phyloP scores from a whole-genome alignment of 768 basidiomycete species.

The Auriscalpium orientale region DNA sequence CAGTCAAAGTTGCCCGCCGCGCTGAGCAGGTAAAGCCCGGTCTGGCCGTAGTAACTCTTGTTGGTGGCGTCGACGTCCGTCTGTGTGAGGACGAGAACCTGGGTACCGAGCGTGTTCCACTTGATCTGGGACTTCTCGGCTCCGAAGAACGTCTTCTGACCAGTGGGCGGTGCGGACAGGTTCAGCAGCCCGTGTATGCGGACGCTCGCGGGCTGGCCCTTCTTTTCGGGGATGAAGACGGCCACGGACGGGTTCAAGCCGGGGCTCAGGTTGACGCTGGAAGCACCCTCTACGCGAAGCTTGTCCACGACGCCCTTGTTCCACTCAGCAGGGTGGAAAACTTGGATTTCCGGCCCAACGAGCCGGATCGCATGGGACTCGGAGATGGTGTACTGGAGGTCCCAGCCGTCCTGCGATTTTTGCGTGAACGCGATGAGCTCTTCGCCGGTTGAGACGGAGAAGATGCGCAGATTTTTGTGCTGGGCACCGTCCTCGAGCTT shows the following conservation, averaged over 20 bases:
- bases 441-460: slow-evolving; percentile 77
- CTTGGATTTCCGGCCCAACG: slow-evolving; percentile 75
- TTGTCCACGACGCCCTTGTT: slow-evolving; percentile 73
- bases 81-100: slow-evolving; percentile 85
- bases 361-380: slow-evolving; percentile 81
- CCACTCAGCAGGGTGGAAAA: slow-evolving; percentile 78
- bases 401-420: slow-evolving; percentile 89
- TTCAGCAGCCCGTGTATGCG: slow-evolving; percentile 72
- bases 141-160: slow-evolving; percentile 92
- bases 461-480: slow-evolving; percentile 92
- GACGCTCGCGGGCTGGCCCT: slow-evolving; percentile 87
- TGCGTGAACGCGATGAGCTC: slow-evolving; percentile 85
- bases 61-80: slow-evolving; percentile 97
- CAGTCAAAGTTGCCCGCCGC: slow-evolving; percentile 93
- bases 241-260: slow-evolving; percentile 86
- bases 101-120: slow-evolving; percentile 93
- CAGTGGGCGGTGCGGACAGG: slow-evolving; percentile 58
- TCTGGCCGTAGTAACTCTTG: slow-evolving; percentile 98
- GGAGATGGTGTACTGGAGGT: slow-evolving; percentile 84
- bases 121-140: slow-evolving; percentile 90
- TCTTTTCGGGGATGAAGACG: slow-evolving; percentile 90
- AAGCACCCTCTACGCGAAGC: slow-evolving; percentile 78
- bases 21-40: slow-evolving; percentile 86
- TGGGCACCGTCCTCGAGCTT: slow-evolving; percentile 87
- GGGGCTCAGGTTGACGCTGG: slow-evolving; percentile 68